phyloP scores from a whole-genome alignment of 2,329 filamentous ascomycete genomes.

The Aspergillus sp. region DNA sequence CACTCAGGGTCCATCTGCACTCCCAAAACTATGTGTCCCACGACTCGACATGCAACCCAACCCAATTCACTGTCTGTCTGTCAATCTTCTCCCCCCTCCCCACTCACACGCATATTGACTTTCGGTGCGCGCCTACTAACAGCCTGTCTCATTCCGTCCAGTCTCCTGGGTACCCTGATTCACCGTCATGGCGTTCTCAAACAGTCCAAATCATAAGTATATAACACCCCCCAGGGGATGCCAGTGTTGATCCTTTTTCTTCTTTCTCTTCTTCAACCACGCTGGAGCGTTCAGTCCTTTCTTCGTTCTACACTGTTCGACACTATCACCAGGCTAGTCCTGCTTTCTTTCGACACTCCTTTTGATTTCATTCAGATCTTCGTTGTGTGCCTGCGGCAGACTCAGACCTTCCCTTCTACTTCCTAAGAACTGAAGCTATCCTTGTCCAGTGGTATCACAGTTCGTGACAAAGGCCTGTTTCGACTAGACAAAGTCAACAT shows the following conservation, averaged over 20 bases:
- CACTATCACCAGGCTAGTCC: conserved; percentile 35
- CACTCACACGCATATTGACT: not conserved
- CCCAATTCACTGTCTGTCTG: not conserved
- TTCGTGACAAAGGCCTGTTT: conserved; percentile 5
- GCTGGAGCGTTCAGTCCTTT: conserved; percentile 29
- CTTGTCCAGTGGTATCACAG: not conserved
- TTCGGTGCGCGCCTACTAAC: not conserved
- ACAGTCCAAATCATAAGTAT: conserved; percentile 7
- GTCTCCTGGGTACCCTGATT: not conserved
- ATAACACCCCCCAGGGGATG: conserved; percentile 24
- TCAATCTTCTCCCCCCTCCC: not conserved
- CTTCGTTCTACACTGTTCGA: conserved; percentile 27
- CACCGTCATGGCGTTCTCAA: not conserved
- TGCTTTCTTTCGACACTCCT: conserved; percentile 34
- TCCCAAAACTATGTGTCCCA: not conserved
- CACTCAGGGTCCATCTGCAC: not conserved
- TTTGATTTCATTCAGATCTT: conserved; percentile 7
- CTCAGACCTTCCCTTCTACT: conserved; percentile 30
- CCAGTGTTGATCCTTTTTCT: conserved; percentile 15
- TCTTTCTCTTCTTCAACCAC: conserved; percentile 19
- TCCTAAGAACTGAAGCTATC: too few species aligned
- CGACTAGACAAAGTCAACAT: conserved; percentile 15
- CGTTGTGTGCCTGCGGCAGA: conserved; percentile 39
- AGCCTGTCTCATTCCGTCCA: not conserved
- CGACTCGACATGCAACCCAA: not conserved